Evolutionary conservation across 2,329 filamentous ascomycete genomes (phyloP), one percentile per base, ranked within the genome.

Genomic region (Colletotrichum simmondsii): DNA sequence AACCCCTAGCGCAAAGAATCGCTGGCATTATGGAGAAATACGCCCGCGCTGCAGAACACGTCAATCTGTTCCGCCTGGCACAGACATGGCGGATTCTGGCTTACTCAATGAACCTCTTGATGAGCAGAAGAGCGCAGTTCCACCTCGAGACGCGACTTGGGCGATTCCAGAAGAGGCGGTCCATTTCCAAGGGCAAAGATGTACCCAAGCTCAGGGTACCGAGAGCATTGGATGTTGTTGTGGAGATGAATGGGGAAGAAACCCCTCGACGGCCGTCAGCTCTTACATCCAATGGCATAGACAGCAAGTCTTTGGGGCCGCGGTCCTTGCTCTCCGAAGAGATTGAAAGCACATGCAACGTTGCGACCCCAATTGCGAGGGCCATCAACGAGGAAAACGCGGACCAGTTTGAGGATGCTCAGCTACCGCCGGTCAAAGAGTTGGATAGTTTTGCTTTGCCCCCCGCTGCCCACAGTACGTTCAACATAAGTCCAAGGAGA

Each of bases 41-140:
- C 76, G 90, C 90, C 3, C 82, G 80, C 28, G 87, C 88, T n/a
- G 89, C 91, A 2, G 89, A 92, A 75, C 82, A 81, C 3, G 86
- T 88, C 24, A 87, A 86, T 37, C 83, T 89, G 60, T 92, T 89
- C 77, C 86, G 91, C 1, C 83, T 92, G 0, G 89, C 91, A 5
- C 91, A 92, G 77, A 91, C 90, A 1, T 92, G 91, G 91, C 87
- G 90, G 35, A 85, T 92, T 14, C 77, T 92, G 24, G 86, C 87
- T 0, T 91, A 89, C 76, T 87, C 87, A 11, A 86, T 91, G 75
- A 81, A 83, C 24, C 79, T 91, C 14, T 82, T 92, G 1, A 83
- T 92, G 2, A 82, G 82, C 19, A 84, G 86, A 35, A 85, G 91
- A 32, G 89, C 88, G 1, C 85, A 89, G 56, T 90, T 89, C 72